Conservation (phyloP, 2,329 filamentous ascomycete species). For the Ascochyta koolunga region DNA sequence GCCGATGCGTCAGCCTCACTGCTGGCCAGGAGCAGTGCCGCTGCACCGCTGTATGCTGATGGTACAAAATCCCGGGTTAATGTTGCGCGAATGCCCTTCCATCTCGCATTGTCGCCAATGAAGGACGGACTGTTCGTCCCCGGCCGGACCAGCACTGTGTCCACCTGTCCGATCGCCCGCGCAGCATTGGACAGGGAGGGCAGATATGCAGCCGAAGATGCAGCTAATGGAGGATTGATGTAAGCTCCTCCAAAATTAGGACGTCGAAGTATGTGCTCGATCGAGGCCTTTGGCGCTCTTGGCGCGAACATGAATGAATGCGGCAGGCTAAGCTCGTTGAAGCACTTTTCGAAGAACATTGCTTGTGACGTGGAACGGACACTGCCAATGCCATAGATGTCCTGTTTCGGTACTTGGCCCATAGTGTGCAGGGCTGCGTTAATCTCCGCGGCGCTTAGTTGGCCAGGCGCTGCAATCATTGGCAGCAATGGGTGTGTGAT, state of each 20-base stretch:
- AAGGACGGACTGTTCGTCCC: conserved; percentile 55
- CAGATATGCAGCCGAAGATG: conserved; percentile 61
- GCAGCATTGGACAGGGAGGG: conserved; percentile 75
- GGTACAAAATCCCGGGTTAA: conserved; percentile 82
- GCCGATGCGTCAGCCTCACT: conserved; percentile 77
- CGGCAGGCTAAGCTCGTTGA: conserved; percentile 74
- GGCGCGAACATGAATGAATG: conserved; percentile 80
- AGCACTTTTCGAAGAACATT: conserved; percentile 77
- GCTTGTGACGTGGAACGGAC: conserved; percentile 76
- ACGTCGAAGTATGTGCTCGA: conserved; percentile 75
- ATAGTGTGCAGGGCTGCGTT: conserved; percentile 79
- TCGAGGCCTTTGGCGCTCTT: conserved; percentile 67
- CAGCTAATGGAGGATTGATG: conserved; percentile 73
- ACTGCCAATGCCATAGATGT: conserved; percentile 80
- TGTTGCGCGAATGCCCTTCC: conserved; percentile 84
- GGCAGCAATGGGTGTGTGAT: conserved; percentile 86
- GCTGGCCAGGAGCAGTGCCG: conserved; percentile 76
- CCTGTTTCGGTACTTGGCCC: conserved; percentile 78
- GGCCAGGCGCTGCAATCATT: conserved; percentile 83
- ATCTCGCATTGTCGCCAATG: conserved; percentile 80
- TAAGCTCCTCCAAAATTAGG: conserved; percentile 82
- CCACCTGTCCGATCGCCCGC: conserved; percentile 77
- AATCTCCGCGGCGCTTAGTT: conserved; percentile 84
- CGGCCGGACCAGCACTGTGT: conserved; percentile 74
- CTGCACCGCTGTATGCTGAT: conserved; percentile 76